These are phyloP conservation scores for Phytophthora idaei DNA, from an alignment of 352 stramenopile genomes.

Conservation along the genomic window DNA sequence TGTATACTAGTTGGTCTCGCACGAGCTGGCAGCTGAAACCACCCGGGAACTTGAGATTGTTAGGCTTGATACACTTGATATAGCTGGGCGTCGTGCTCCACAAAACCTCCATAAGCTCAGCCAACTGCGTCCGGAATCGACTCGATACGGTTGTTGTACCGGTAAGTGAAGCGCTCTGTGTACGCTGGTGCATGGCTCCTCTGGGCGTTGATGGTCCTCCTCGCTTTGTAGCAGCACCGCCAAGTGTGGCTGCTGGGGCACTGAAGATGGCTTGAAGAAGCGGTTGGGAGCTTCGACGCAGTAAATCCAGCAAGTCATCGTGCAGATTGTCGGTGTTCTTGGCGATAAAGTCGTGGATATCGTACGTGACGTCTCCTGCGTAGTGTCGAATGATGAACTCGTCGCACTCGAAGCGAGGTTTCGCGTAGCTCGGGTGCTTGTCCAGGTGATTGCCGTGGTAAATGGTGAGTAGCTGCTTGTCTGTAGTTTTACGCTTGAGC, in stretches of 20 bases:
- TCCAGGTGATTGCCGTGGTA: conserved; percentile 81
- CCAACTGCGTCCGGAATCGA: conserved; percentile 79
- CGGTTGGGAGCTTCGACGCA: conserved; percentile 68
- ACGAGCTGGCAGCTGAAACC: conserved; percentile 89
- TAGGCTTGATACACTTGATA: conserved; percentile 96
- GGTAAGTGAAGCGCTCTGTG: conserved; percentile 58
- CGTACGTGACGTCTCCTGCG: conserved; percentile 82
- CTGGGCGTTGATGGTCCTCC: conserved; percentile 25
- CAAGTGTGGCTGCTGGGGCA: conserved; percentile 16
- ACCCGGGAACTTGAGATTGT: conserved; percentile 92
- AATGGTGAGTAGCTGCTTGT: conserved; percentile 85
- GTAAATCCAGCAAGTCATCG: conserved; percentile 82
- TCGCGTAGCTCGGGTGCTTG: conserved; percentile 71
- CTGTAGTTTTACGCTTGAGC: conserved; percentile 84
- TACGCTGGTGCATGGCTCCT: conserved; percentile 34
- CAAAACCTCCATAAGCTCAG: conserved; percentile 84
- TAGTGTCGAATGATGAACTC: conserved; percentile 90
- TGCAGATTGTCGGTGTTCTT: conserved; percentile 93
- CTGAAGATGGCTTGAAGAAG: conserved; percentile 69
- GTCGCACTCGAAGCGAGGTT: conserved; percentile 81
- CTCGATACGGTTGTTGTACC: conserved; percentile 72
- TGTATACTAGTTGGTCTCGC: conserved; percentile 92
- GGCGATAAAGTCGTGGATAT: conserved; percentile 83
- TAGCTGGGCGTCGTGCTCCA: conserved; percentile 92
- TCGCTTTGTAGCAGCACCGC: conserved; percentile 32